Base-by-base conservation (phyloP, 768 basidiomycete genomes). In the Roridomyces roridus region DNA sequence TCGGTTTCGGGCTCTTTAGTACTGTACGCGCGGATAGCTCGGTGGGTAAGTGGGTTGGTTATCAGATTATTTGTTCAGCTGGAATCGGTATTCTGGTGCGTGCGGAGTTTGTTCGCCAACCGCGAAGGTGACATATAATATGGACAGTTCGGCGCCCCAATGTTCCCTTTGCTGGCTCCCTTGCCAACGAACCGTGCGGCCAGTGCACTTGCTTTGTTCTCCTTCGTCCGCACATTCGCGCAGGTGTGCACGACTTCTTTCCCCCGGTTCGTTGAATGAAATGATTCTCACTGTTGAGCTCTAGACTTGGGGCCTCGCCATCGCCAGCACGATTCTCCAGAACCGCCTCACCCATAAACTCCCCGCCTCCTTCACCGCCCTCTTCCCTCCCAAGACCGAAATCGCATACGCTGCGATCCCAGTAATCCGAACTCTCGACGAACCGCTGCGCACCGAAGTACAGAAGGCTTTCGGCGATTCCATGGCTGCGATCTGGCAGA, bases 381-480 rank as follows among this genome's bases (percentile, higher is more conserved):
- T 11, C 55, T 55, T 55, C 20, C 54, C 46, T 0, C 44, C 46
- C 9, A 46, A 46, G 10, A 23, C 35, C 29, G 31, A 47, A n/a
- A 46, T 54, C 28, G 37, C 51, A 5, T 54, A 51, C 26, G 51
- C 39, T 15, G 36, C 51, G 39, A 23, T 61, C 47, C 62, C 59
- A 11, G 24, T 29, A 7, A 60, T 70, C 9, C 55, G 59, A 12
- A 49, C 50, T 10, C 48, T 70, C 9, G 45, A 53, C n/a, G 63
- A 57, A 0, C 48, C 58, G 4, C 49, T 77, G 23, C 46, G 59
- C 25, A 47, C 40, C 0, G 60, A 77, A 49, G 77, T 83, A 2
- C 69, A 73, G 15, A 66, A 40, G 5, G 79, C 79, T n/a, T 82
- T 82, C 54, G 72, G 75, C 1, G 68, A 61, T 1, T 73, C 74